Conservation (phyloP, 2,329 filamentous ascomycete species). For the Thielaviopsis punctulata region DNA sequence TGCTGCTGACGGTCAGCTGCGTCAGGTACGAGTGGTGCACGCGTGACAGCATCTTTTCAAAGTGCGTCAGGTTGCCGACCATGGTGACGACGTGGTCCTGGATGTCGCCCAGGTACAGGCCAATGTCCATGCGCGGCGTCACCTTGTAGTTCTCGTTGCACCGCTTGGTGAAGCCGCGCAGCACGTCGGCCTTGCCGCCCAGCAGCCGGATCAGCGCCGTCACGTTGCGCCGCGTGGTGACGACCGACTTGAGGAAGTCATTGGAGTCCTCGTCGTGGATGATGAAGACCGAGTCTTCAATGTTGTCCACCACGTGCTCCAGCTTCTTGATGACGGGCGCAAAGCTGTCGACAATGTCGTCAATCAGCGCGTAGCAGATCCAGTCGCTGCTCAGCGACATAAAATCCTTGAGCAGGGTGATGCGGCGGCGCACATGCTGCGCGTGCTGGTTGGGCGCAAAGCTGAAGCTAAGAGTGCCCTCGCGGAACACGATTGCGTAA, state of each 20-base stretch:
- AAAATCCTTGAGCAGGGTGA: conserved; percentile 84
- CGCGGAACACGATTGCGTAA: conserved; percentile 90
- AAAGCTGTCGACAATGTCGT: conserved; percentile 95
- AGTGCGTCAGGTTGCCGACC: conserved; percentile 91
- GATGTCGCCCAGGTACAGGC: conserved; percentile 89
- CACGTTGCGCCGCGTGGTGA: conserved; percentile 80
- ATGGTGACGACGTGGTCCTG: conserved; percentile 99
- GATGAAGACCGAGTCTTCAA: conserved; percentile 90
- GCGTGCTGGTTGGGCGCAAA: conserved; percentile 80
- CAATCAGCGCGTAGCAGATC: conserved; percentile 97
- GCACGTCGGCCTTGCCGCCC: conserved; percentile 94
- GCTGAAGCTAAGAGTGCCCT: conserved; percentile 88
- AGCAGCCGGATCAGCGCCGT: conserved; percentile 86
- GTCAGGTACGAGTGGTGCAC: conserved; percentile 93
- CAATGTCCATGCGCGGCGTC: conserved; percentile 89
- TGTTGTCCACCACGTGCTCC: conserved; percentile 75
- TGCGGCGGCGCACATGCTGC: conserved; percentile 75
- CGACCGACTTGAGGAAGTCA: conserved; percentile 72
- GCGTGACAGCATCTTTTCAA: conserved; percentile 91
- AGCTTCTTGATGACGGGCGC: conserved; percentile 76
- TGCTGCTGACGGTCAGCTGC: conserved; percentile 81
- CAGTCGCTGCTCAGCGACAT: conserved; percentile 89
- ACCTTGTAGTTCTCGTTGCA: conserved; percentile 97
- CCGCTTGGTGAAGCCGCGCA: conserved; percentile 92
- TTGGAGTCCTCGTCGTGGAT: conserved; percentile 81